phyloP scores from a whole-genome alignment of 148 eudicot species.

The Rhododendron molle region DNA sequence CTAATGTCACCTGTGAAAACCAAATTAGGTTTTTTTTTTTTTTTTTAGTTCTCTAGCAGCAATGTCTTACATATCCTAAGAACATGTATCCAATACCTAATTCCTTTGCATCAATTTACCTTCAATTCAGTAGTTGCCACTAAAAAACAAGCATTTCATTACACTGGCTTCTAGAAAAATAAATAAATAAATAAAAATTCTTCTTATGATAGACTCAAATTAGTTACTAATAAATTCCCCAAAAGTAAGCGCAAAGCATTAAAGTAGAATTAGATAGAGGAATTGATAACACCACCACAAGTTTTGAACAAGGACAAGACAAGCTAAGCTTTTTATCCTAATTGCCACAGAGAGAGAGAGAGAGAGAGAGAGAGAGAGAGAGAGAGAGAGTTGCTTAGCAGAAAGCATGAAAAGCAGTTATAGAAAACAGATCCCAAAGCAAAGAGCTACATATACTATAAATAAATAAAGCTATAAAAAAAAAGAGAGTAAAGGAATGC shows the following conservation, averaged over 20 bases:
- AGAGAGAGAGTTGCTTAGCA: neutral
- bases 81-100: neutral
- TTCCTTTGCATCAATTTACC: neutral
- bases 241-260: neutral
- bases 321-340: neutral
- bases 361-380: constrained; percentile 11
- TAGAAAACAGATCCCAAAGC: constrained; percentile 17
- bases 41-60: neutral
- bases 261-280: neutral
- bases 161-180: neutral
- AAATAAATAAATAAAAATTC: neutral
- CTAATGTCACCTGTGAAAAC: neutral
- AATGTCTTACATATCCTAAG: neutral
- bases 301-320: neutral
- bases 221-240: neutral
- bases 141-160: neutral
- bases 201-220: neutral
- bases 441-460: neutral
- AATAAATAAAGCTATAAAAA: constrained; percentile 10
- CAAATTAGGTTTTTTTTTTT: neutral
- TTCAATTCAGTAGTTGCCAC: neutral
- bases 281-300: neutral
- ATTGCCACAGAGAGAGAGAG: neutral
- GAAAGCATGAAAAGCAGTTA: neutral
- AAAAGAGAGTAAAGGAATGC: neutral